Conservation (phyloP, 805 yeast genomes). For the Cyberlindnera amylophila region DNA sequence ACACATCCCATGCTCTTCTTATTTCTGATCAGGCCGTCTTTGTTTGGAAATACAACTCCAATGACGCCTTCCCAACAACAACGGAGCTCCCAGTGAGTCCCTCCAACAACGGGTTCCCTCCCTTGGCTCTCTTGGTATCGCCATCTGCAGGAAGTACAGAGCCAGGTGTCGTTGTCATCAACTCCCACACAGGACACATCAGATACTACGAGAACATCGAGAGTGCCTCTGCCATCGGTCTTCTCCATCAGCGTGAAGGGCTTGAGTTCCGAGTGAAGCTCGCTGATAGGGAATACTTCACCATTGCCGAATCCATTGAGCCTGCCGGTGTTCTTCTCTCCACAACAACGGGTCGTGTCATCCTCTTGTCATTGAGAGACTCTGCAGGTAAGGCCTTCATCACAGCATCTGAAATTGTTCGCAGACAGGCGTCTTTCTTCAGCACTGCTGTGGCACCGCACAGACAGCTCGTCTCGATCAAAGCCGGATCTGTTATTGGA, state of each 20-base stretch:
- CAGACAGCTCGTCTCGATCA: conserved; percentile 53
- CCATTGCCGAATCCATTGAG: conserved; percentile 54
- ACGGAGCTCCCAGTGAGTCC: conserved; percentile 42
- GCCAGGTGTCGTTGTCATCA: conserved; percentile 72
- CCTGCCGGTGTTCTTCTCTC: conserved; percentile 73
- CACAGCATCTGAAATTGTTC: conserved; percentile 22
- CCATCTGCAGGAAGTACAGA: conserved; percentile 49
- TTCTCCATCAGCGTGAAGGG: conserved; percentile 41
- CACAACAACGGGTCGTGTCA: conserved; percentile 65
- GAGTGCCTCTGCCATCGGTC: conserved; percentile 62
- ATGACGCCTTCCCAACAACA: conserved; percentile 55
- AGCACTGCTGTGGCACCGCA: conserved; percentile 26
- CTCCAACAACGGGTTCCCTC: conserved; percentile 31
- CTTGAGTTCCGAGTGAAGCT: conserved; percentile 38
- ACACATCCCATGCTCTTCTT: conserved; percentile 28
- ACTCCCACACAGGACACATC: conserved; percentile 53
- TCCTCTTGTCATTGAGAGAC: conserved; percentile 62
- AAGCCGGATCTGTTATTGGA: conserved; percentile 47
- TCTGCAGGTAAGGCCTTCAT: conserved; percentile 57
- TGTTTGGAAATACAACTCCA: conserved; percentile 67
- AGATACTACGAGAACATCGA: conserved; percentile 73
- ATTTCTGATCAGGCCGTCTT: conserved; percentile 42
- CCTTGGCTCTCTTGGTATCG: conserved; percentile 54
- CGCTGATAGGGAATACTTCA: conserved; percentile 50
- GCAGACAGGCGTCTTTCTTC: conserved; percentile 34